Base-by-base conservation (phyloP, 1,284 basidiomycete genomes). In the Puccinia triticina region DNA sequence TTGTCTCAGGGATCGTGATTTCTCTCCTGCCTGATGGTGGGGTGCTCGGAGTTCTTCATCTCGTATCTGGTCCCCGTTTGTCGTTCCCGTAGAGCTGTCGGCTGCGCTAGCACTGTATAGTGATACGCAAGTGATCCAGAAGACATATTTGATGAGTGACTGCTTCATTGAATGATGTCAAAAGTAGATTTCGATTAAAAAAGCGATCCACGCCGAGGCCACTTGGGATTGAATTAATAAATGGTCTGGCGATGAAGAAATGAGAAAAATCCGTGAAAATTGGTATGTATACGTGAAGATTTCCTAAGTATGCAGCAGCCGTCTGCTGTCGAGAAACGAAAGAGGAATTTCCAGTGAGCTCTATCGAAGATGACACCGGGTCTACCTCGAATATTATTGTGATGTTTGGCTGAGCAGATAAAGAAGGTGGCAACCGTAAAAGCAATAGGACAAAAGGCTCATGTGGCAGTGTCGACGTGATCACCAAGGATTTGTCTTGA, bases 331-430 rank as follows among this genome's bases (percentile, higher is more conserved):
- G 69, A 48, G 69, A 50, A 53, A 34, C n/a, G 34, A 34, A 34
- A 23, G 69, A 72, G n/a, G 43, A 18, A 72, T 8, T 53, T 5
- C 16, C 46, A 5, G 26, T 48, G 46, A 72, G 69, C n/a, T 72
- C n/a, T 72, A 72, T 72, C 43, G 43, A 72, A 50, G 37, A 72
- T 72, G 69, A 46, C 69, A 48, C 69, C 48, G 29, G 69, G 43
- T 29, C 69, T 72, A 46, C 16, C 37, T 66, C 43, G 37, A 43
- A 32, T 34, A n/a, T 29, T 29, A 53, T n/a, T 34, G 12, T 16
- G 48, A 53, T 7, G 48, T 72, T 72, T 18, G n/a, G 32, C 29
- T 50, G 12, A 50, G 26, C n/a, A 29, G 43, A 46, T 40, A 48
- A 72, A 10, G 29, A 48, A 48, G 43, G 23, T 50, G 40, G 32